These are phyloP conservation scores for Bruguiera hainesii DNA, from an alignment of 441 rosid genomes.

Conservation along the genomic window DNA sequence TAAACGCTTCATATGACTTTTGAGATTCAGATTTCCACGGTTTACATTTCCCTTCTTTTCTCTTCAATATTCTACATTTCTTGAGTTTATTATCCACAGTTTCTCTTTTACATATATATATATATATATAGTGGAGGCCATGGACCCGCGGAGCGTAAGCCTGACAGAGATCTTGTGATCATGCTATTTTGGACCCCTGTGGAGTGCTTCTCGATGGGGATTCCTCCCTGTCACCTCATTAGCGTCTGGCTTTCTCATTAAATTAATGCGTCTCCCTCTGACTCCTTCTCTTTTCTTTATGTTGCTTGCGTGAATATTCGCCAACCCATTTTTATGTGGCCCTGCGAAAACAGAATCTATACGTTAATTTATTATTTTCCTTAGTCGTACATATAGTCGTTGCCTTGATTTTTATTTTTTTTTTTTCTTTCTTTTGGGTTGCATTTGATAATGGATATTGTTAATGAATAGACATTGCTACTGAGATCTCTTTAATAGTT, in stretches of 20 bases:
- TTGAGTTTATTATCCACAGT: background rate
- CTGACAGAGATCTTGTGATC: conserved; percentile 43
- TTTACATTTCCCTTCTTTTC: background rate
- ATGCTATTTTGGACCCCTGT: conserved; percentile 28
- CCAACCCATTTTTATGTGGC: too few species aligned
- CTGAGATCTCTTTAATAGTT: too few species aligned
- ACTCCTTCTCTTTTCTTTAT: background rate
- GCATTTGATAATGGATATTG: too few species aligned
- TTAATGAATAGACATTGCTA: too few species aligned
- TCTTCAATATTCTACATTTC: background rate
- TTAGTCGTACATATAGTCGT: too few species aligned
- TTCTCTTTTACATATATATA: background rate
- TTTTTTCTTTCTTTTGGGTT: too few species aligned
- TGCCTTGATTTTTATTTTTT: too few species aligned
- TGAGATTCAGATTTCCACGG: conserved; percentile 16
- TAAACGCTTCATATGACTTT: too few species aligned
- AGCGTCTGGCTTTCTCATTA: background rate
- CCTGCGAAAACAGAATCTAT: too few species aligned
- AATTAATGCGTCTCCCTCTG: background rate
- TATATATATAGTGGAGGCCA: background rate
- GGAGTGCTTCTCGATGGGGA: conserved; percentile 36
- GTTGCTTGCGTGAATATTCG: too few species aligned
- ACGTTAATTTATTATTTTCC: too few species aligned
- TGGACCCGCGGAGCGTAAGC: conserved; percentile 6
- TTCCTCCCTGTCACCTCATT: conserved; percentile 25